Conservation (phyloP, 805 yeast genomes). For the Metschnikowia borealis region DNA sequence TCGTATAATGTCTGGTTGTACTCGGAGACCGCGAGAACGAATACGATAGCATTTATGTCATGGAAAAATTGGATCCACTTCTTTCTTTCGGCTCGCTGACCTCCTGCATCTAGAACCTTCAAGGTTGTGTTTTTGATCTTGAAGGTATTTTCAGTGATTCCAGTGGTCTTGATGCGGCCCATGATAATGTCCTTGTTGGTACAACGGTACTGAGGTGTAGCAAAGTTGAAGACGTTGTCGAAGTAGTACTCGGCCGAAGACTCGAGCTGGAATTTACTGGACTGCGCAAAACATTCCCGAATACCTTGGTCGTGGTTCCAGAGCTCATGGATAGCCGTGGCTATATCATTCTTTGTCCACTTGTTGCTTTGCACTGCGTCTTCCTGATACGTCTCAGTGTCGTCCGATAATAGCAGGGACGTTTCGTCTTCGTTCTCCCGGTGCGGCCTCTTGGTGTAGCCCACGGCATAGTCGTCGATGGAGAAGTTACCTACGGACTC, state of each 20-base stretch:
- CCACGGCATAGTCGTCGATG: conserved; percentile 15
- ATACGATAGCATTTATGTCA: conserved; percentile 80
- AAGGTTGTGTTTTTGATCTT: conserved; percentile 59
- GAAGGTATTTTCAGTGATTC: conserved; percentile 85
- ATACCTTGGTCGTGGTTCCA: conserved; percentile 76
- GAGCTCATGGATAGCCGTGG: conserved; percentile 60
- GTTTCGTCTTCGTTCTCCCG: conserved; percentile 4
- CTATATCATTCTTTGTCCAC: conserved; percentile 49
- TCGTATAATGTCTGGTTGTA: conserved; percentile 90
- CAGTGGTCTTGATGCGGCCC: conserved; percentile 93
- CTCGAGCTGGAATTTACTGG: conserved; percentile 82
- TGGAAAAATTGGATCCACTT: conserved; percentile 96
- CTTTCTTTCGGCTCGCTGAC: conserved; percentile 85
- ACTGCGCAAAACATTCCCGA: conserved; percentile 48
- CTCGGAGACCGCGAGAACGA: conserved; percentile 86
- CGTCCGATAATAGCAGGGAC: conserved; percentile 12
- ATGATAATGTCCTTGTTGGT: conserved; percentile 78
- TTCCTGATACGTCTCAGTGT: conserved; percentile 2
- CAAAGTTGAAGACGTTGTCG: conserved; percentile 63
- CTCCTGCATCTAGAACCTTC: conserved; percentile 92
- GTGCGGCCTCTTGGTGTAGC: conserved; percentile 9
- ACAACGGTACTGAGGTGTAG: conserved; percentile 62
- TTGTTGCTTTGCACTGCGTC: neutral
- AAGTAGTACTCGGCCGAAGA: conserved; percentile 80
- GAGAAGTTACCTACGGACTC: conserved; percentile 11